Evolutionary conservation across 2,329 filamentous ascomycete genomes (phyloP).

Genomic region (Hirsutella thompsonii): DNA sequence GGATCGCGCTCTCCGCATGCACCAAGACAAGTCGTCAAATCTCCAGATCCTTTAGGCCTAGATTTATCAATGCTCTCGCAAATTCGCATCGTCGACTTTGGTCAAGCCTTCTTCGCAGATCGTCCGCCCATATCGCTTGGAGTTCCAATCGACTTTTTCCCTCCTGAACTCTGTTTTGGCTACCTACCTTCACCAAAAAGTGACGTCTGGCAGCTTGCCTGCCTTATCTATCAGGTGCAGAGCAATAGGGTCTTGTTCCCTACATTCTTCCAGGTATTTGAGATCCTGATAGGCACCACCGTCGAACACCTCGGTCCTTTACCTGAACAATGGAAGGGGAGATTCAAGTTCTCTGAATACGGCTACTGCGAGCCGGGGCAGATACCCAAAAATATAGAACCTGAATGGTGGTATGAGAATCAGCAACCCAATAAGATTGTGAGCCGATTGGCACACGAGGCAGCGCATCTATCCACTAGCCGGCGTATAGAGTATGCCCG

Average conservation of each 20-base stretch:
- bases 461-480: constrained; percentile 1
- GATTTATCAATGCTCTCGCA: constrained; percentile 2
- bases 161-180: constrained; percentile 5
- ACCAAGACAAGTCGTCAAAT: constrained; percentile 2
- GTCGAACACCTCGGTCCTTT: constrained; percentile 2
- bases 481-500: constrained; percentile 1
- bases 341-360: constrained; percentile 2
- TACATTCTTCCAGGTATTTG: constrained; percentile 3
- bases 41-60: constrained; percentile 1
- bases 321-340: constrained; percentile 3
- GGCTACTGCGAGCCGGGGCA: constrained; percentile 1
- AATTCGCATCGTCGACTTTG: constrained; percentile 3
- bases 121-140: constrained; percentile 2
- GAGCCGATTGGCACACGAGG: neutral
- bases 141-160: constrained; percentile 4
- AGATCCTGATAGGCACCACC: constrained; percentile 1
- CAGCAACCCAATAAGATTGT: neutral
- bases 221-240: constrained; percentile 2
- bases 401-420: constrained; percentile 4
- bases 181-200: constrained; percentile 4
- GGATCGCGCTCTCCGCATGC: constrained; percentile 2
- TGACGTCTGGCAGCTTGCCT: constrained; percentile 4
- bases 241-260: constrained; percentile 1
- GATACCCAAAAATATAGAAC: neutral
- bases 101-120: constrained; percentile 4